Conservation (phyloP, 192 early-diverging fungal genomes). For the Mortierella hygrophila region DNA sequence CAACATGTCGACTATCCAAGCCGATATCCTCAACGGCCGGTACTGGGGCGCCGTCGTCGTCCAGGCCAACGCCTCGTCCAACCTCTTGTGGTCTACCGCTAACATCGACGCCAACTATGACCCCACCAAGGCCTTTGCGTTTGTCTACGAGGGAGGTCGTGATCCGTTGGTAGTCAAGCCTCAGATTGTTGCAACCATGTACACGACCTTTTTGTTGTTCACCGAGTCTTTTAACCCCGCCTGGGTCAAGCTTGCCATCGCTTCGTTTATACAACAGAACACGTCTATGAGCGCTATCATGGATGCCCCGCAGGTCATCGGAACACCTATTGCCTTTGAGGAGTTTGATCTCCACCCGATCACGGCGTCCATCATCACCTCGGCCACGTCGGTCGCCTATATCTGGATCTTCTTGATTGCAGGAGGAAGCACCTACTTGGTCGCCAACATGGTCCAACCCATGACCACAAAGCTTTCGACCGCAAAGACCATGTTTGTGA, state of each 20-base stretch:
- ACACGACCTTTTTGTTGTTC: constrained; percentile 38
- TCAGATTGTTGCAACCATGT: constrained; percentile 41
- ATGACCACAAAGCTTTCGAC: constrained; percentile 22
- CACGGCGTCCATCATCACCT: constrained; percentile 45
- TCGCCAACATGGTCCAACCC: constrained; percentile 43
- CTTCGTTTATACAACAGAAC: background rate
- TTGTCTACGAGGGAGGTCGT: constrained; percentile 44
- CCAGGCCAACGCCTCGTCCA: constrained; percentile 34
- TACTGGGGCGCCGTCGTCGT: constrained; percentile 50
- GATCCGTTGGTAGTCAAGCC: constrained; percentile 47
- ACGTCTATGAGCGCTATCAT: background rate
- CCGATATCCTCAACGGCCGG: constrained; percentile 17
- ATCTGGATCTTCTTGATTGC: constrained; percentile 55
- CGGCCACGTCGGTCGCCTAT: constrained; percentile 44
- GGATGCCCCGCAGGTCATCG: constrained; percentile 28
- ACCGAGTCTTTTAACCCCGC: constrained; percentile 33
- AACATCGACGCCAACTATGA: constrained; percentile 20
- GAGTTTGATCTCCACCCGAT: constrained; percentile 43
- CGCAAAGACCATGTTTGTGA: constrained; percentile 12
- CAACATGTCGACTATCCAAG: constrained; percentile 6
- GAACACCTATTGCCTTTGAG: constrained; percentile 46
- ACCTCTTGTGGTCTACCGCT: constrained; percentile 13
- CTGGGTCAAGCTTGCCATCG: constrained; percentile 33
- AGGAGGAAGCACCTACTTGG: constrained; percentile 47
- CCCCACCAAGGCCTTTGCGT: constrained; percentile 31